These are phyloP conservation scores for Candida buenavistaensis DNA, from an alignment of 1,139 yeast genomes.

Conservation along the genomic window DNA sequence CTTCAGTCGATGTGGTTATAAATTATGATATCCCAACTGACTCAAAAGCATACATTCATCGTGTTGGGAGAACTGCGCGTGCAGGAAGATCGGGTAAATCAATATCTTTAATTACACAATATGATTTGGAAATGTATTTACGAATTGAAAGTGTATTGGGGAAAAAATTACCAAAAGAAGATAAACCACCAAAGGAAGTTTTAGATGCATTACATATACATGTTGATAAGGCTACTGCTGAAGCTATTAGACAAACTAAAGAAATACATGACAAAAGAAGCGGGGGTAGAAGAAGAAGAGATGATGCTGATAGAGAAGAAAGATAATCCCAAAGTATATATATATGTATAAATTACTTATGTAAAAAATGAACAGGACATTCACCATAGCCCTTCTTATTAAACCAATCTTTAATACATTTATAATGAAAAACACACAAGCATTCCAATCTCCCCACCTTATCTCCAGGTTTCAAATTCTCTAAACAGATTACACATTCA, in stretches of 20 bases:
- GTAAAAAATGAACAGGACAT: conserved; percentile 74
- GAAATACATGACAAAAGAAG: conserved; percentile 56
- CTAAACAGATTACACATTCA: conserved; percentile 94
- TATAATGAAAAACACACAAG: conserved; percentile 88
- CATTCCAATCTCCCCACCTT: conserved; percentile 92
- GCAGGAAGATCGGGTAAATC: conserved; percentile 97
- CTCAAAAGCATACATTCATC: conserved; percentile 95
- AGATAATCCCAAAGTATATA: conserved; percentile 18
- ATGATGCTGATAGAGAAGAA: conserved; percentile 51
- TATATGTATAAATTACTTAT: conserved; percentile 19
- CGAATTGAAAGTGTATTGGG: conserved; percentile 87
- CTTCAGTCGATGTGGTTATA: conserved; percentile 87
- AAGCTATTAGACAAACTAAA: conserved; percentile 83
- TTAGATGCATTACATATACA: conserved; percentile 80
- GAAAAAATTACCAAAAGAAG: conserved; percentile 79
- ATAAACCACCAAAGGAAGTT: conserved; percentile 69
- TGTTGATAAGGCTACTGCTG: conserved; percentile 90
- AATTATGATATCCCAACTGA: conserved; percentile 97
- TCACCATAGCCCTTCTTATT: conserved; percentile 79
- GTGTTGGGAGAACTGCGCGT: conserved; percentile 98
- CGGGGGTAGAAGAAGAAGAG: conserved; percentile 37
- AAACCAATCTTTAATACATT: conserved; percentile 90
- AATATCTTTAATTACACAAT: conserved; percentile 88
- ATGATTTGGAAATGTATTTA: conserved; percentile 83
- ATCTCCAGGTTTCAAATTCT: conserved; percentile 81